Percentiles rank a stretch among this genome's conserved stretches.
These are phyloP conservation scores for Monosporascus sp. DNA, from an alignment of 2,329 filamentous ascomycete species.

Conservation along the genomic window DNA sequence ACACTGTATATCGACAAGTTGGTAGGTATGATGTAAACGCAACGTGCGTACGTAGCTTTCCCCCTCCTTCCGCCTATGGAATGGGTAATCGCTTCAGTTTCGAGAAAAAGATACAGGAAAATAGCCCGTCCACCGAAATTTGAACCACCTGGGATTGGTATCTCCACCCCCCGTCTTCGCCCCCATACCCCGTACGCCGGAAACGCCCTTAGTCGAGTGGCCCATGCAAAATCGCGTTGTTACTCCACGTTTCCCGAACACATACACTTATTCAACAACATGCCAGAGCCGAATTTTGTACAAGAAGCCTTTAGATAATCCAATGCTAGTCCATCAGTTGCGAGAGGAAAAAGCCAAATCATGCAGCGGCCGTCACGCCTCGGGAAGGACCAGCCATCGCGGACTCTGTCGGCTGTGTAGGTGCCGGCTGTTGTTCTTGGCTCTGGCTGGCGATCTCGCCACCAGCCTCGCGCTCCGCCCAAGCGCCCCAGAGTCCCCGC, in stretches of 20 bases:
- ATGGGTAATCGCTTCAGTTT: too few relatives aligned
- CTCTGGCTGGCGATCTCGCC: conserved; percentile 53
- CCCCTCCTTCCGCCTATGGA: too few relatives aligned
- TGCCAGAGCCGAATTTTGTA: conserved; percentile 25
- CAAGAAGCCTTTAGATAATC: conserved; percentile 20
- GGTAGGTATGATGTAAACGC: too few relatives aligned
- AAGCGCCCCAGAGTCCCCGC: conserved; percentile 92
- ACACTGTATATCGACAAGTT: too few relatives aligned
- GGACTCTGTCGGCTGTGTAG: conserved; percentile 24
- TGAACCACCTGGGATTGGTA: conserved; percentile 27
- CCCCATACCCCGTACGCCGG: conserved; percentile 17
- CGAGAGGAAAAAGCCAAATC: conserved; percentile 2
- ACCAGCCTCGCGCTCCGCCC: conserved; percentile 75
- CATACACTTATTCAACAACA: conserved; percentile 17
- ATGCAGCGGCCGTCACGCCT: conserved; percentile 25
- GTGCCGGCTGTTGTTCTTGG: conserved; percentile 30
- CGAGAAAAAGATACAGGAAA: not conserved
- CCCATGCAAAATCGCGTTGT: not conserved
- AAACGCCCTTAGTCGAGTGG: conserved; percentile 20
- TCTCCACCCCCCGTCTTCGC: conserved; percentile 19
- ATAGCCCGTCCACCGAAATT: conserved; percentile 17
- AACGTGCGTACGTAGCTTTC: too few relatives aligned
- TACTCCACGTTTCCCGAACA: conserved; percentile 13
- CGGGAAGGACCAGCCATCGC: conserved; percentile 27
- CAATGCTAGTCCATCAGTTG: conserved; percentile 10